Conservation (phyloP, 768 basidiomycete genomes). For the Leccinum rimulosum region DNA sequence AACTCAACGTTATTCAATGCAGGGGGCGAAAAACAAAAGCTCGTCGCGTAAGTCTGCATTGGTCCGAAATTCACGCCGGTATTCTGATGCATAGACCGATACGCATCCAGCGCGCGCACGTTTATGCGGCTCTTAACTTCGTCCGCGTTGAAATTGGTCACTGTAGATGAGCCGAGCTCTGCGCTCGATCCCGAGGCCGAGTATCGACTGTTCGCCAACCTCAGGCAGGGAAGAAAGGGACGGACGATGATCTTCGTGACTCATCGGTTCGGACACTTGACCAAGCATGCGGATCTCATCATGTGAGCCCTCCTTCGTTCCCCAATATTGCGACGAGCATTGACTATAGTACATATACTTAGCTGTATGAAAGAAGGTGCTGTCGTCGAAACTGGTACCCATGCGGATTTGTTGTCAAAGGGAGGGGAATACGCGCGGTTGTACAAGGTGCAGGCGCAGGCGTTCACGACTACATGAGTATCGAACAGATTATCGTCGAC, state of each 20-base stretch:
- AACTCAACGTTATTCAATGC: neutral
- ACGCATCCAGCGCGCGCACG: constrained; percentile 31
- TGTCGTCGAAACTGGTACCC: constrained; percentile 35
- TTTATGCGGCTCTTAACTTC: constrained; percentile 39
- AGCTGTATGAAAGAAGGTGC: constrained; percentile 35
- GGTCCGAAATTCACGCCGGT: no score
- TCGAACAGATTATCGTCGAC: no score
- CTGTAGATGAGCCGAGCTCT: constrained; percentile 39
- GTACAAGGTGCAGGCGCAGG: constrained; percentile 34
- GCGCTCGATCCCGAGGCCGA: constrained; percentile 38
- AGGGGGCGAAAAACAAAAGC: constrained; percentile 34
- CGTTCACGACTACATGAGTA: constrained; percentile 17
- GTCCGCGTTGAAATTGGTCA: constrained; percentile 27
- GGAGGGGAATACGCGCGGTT: constrained; percentile 34
- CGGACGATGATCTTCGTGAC: constrained; percentile 42
- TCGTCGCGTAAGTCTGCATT: constrained; percentile 22
- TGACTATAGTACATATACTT: neutral
- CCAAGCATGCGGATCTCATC: constrained; percentile 36
- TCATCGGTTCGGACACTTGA: constrained; percentile 39
- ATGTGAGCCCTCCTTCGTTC: constrained; percentile 26
- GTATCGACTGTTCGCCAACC: constrained; percentile 30
- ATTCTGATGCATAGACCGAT: neutral
- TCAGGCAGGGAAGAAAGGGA: constrained; percentile 27
- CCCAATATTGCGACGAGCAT: neutral
- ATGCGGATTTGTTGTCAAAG: constrained; percentile 26